Conservation (phyloP, 805 yeast species). For the Cyberlindnera mississippiensis region DNA sequence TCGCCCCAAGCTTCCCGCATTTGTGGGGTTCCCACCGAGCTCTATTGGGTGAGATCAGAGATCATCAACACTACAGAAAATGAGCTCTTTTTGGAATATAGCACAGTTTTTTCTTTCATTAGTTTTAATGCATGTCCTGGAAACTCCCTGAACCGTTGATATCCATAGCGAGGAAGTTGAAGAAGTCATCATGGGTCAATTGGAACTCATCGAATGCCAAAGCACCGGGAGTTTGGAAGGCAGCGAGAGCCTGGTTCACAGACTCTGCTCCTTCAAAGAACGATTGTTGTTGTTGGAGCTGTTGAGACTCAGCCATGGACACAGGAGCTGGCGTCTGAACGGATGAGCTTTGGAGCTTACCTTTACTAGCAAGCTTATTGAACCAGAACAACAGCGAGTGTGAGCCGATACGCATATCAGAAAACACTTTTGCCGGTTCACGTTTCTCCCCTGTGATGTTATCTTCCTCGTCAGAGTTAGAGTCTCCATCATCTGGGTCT, state of each 20-base stretch:
- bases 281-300: neutral
- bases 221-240: slow-evolving; percentile 18
- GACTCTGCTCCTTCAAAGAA: neutral
- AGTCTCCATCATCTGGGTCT: slow-evolving; percentile 21
- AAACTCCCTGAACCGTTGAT: slow-evolving; percentile 22
- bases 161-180: slow-evolving; percentile 28
- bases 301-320: no score
- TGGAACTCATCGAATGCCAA: slow-evolving; percentile 24
- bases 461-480: slow-evolving; percentile 24
- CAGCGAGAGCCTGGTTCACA: slow-evolving; percentile 5
- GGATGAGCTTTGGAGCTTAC: neutral
- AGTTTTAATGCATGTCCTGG: slow-evolving; percentile 13
- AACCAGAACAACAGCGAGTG: slow-evolving; percentile 30
- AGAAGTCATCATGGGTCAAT: slow-evolving; percentile 29
- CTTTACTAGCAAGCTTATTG: slow-evolving; percentile 23
- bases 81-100: neutral
- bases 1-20: neutral
- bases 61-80: no score
- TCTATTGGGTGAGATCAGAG: no score
- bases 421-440: slow-evolving; percentile 35
- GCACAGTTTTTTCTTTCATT: neutral
- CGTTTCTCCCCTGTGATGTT: slow-evolving; percentile 23
- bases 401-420: slow-evolving; percentile 32
- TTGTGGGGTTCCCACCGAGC: no score
- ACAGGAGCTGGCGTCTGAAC: no score